A percentile compares a stretch with the other conserved stretches of the same genome.
These are phyloP conservation scores for Starmerella cellae DNA, from an alignment of 805 yeast genomes.

Conservation along the genomic window DNA sequence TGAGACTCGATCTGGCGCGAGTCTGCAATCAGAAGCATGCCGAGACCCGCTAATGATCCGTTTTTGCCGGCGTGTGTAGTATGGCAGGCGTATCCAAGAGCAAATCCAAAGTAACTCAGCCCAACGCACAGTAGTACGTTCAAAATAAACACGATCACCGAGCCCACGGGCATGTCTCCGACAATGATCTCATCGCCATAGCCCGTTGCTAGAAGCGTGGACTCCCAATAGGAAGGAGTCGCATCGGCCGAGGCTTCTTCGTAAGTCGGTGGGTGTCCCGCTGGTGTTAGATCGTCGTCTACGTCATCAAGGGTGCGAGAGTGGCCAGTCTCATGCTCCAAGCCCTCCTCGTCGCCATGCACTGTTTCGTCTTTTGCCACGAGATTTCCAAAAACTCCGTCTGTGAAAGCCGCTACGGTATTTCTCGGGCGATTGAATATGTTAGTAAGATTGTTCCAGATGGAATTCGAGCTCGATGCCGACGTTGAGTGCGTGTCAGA, in stretches of 20 bases:
- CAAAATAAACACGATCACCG: constrained; percentile 79
- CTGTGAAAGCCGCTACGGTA: constrained; percentile 29
- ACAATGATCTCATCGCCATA: constrained; percentile 76
- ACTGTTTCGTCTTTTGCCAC: constrained; percentile 69
- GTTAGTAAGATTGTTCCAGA: constrained; percentile 11
- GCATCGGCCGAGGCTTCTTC: constrained; percentile 92
- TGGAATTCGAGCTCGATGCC: constrained; percentile 1
- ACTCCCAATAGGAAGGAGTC: constrained; percentile 95
- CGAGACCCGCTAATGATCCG: constrained; percentile 87
- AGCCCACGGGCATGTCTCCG: constrained; percentile 93
- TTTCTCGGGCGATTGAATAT: constrained; percentile 1
- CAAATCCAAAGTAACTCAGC: constrained; percentile 86
- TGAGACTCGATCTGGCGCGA: constrained; percentile 48
- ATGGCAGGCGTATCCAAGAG: constrained; percentile 78
- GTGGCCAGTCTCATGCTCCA: constrained; percentile 5
- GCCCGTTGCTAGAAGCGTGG: constrained; percentile 66
- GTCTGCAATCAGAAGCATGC: constrained; percentile 63
- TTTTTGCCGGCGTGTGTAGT: constrained; percentile 96
- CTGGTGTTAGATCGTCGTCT: constrained; percentile 24
- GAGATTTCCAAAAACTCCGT: constrained; percentile 87
- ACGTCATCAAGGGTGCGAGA: constrained; percentile 18
- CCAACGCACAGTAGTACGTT: constrained; percentile 77
- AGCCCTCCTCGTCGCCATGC: constrained; percentile 13
- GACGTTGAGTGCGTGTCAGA: background rate
- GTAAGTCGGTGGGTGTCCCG: constrained; percentile 68